Evolutionary conservation across 306 rosid species (phyloP).

Genomic region (Sechiopsis laciniata): DNA sequence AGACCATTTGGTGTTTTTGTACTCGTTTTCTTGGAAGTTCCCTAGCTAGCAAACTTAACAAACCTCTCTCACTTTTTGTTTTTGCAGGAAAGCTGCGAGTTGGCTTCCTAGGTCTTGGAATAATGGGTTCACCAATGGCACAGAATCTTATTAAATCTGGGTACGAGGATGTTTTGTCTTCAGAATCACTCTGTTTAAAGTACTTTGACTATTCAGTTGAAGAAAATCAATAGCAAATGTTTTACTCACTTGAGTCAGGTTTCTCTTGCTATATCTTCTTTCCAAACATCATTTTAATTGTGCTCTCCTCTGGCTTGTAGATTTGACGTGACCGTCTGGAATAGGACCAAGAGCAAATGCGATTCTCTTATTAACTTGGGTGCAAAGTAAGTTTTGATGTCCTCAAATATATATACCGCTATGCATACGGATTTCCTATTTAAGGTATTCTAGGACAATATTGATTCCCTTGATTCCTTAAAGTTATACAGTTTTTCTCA

Average conservation of each 20-base stretch:
- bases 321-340: slow-evolving; percentile 82
- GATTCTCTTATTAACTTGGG: slow-evolving; percentile 77
- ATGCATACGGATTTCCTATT: neutral
- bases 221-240: neutral
- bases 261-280: slow-evolving; percentile 4
- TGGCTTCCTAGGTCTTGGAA: slow-evolving; percentile 89
- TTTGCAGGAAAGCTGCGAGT: slow-evolving; percentile 38
- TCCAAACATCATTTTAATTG: neutral
- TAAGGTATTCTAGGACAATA: neutral
- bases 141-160: slow-evolving; percentile 75
- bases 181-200: neutral
- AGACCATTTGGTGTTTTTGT: neutral
- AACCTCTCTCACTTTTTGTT: slow-evolving; percentile 2
- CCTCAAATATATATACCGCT: neutral
- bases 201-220: neutral
- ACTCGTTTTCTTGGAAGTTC: neutral
- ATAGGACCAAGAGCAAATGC: slow-evolving; percentile 86
- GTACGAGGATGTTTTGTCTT: slow-evolving; percentile 32
- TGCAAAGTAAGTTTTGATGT: slow-evolving; percentile 55
- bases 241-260: too few species aligned
- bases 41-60: neutral
- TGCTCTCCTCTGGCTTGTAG: slow-evolving; percentile 33
- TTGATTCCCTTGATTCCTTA: neutral
- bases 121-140: slow-evolving; percentile 97
- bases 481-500: neutral